A percentile compares a stretch with the other conserved stretches of the same genome.
phyloP scores from a whole-genome alignment of 2,329 filamentous ascomycete species.

The Hyphodiscus sp. region DNA sequence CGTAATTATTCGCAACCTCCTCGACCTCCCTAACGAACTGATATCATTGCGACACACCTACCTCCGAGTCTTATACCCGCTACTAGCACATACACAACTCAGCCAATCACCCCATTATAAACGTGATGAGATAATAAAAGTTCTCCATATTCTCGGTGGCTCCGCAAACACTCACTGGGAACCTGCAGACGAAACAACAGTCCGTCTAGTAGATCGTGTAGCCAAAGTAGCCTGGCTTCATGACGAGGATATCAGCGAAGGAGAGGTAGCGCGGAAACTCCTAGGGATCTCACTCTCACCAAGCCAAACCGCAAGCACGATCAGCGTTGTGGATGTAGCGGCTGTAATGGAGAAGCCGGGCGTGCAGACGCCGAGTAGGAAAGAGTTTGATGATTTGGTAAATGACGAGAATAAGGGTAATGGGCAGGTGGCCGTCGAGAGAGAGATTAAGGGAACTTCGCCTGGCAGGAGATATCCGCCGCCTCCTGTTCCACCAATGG shows the following conservation, averaged over 20 bases:
- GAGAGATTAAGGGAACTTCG: constrained; percentile 12
- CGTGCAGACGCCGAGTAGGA: constrained; percentile 71
- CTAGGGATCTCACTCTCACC: constrained; percentile 66
- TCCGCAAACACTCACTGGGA: constrained; percentile 68
- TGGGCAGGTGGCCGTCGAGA: constrained; percentile 8
- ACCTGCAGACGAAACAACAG: constrained; percentile 72
- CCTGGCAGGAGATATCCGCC: constrained; percentile 19
- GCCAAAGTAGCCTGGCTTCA: constrained; percentile 64
- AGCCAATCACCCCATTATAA: constrained; percentile 87
- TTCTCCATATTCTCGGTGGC: constrained; percentile 66
- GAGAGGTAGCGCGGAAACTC: constrained; percentile 48
- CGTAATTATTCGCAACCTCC: constrained; percentile 92
- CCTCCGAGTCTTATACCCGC: constrained; percentile 81
- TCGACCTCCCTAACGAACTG: constrained; percentile 84
- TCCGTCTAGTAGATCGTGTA: constrained; percentile 71
- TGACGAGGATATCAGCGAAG: constrained; percentile 35
- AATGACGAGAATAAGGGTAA: constrained; percentile 17
- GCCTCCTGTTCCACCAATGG: constrained; percentile 22
- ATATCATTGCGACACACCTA: constrained; percentile 82
- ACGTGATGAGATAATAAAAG: constrained; percentile 70
- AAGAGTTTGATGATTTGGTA: constrained; percentile 27
- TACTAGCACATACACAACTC: constrained; percentile 87
- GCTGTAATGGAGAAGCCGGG: constrained; percentile 76
- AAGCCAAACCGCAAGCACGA: constrained; percentile 59
- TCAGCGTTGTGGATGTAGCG: constrained; percentile 74